Evolutionary conservation across 2,329 filamentous ascomycete species (phyloP).

Genomic region (Fusarium fujikuroi): DNA sequence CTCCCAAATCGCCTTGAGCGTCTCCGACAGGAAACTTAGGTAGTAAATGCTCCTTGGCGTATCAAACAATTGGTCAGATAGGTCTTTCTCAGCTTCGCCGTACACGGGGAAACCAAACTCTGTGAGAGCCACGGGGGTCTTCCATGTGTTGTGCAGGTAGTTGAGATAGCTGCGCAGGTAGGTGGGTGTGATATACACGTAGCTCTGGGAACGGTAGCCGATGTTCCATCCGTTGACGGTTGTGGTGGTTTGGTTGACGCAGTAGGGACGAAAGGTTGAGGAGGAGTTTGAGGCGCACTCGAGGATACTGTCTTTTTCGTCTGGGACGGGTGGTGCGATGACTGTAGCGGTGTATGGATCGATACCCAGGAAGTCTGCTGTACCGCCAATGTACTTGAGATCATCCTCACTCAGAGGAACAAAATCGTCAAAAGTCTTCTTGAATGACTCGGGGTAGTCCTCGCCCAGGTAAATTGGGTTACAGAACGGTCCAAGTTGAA

Average conservation of each 20-base stretch:
- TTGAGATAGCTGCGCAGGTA: conserved; percentile 66
- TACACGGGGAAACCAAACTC: conserved; percentile 70
- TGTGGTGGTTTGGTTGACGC: conserved; percentile 59
- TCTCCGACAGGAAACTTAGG: conserved; percentile 63
- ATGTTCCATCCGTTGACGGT: conserved; percentile 67
- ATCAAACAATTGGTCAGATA: conserved; percentile 64
- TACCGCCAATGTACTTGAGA: conserved; percentile 60
- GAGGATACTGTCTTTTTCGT: conserved; percentile 53
- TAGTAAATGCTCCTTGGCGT: conserved; percentile 65
- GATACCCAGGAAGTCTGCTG: conserved; percentile 66
- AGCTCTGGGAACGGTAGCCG: conserved; percentile 64
- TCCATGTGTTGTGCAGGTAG: conserved; percentile 70
- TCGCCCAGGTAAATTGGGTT: conserved; percentile 63
- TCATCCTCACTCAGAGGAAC: conserved; percentile 59
- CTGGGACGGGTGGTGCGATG: conserved; percentile 56
- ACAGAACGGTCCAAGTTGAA: conserved; percentile 61
- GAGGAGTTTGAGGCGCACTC: conserved; percentile 59
- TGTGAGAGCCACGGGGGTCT: conserved; percentile 57
- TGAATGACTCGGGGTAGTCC: conserved; percentile 61
- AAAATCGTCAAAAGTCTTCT: conserved; percentile 57
- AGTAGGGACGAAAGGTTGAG: conserved; percentile 61
- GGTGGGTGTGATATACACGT: conserved; percentile 68
- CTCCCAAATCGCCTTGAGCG: conserved; percentile 65
- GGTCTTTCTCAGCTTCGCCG: conserved; percentile 54
- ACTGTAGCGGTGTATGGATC: conserved; percentile 68